phyloP scores from a whole-genome alignment of 495 filamentous ascomycete genomes.

The Staphylotrichum tortipilum region DNA sequence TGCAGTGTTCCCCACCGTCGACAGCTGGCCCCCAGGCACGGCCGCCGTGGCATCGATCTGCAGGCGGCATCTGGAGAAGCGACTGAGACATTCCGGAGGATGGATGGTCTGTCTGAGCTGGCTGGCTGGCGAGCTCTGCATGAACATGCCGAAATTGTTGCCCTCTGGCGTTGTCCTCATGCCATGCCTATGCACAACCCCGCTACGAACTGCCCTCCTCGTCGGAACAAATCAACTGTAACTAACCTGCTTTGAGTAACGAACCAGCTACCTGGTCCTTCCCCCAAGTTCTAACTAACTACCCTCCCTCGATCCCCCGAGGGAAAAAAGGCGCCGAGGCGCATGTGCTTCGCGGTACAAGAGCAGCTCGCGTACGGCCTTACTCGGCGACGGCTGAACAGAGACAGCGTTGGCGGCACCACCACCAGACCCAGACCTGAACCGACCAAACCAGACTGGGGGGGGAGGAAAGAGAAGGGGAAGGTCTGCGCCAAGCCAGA shows the following conservation, averaged over 20 bases:
- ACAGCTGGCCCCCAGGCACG: neutral
- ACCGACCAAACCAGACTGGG: neutral
- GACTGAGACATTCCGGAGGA: neutral
- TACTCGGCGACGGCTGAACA: neutral
- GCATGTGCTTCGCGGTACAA: neutral
- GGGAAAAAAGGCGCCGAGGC: neutral
- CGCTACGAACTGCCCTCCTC: neutral
- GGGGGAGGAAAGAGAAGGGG: too few species aligned
- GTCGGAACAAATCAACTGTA: too few species aligned
- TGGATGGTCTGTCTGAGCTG: too few species aligned
- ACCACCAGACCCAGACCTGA: too few species aligned
- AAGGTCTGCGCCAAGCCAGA: neutral
- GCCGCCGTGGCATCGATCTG: neutral
- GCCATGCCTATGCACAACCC: too few species aligned
- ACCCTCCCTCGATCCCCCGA: too few species aligned
- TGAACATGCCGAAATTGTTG: neutral
- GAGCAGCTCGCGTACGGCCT: neutral
- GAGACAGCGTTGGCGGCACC: neutral
- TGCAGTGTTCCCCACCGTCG: neutral
- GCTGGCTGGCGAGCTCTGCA: too few species aligned
- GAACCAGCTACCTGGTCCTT: too few species aligned
- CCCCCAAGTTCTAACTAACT: too few species aligned
- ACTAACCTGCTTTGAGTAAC: too few species aligned
- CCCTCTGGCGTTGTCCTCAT: too few species aligned
- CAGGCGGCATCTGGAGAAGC: neutral